Base-by-base conservation (phyloP, 768 basidiomycete genomes). In the Cyathus striatus region DNA sequence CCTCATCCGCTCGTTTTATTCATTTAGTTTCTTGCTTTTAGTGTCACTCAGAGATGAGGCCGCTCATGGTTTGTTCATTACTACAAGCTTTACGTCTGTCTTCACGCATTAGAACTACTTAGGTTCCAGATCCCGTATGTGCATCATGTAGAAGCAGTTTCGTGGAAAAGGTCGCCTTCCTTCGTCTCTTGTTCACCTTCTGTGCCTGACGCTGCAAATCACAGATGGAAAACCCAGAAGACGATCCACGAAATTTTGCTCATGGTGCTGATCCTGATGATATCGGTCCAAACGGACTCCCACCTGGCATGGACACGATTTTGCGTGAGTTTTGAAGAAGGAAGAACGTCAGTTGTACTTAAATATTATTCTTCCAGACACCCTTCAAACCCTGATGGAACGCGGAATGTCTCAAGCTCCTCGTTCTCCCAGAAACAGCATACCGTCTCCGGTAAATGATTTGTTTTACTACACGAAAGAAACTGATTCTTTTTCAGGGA, bases 41-140 rank as follows among this genome's bases (percentile, higher is more conserved):
- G 91, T 95, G 92, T 57, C 75, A 82, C 59, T 81, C 86, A 41
- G 89, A 94, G 65, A 93, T 90, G 89, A 69, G 84, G 41, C 90
- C 91, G 1, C 65, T 92, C 36, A 90, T 87, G 86, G 89, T 90
- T 50, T 30, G 71, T 54, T 16, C 6, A 32, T 3, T 25, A 38
- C 17, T 45, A 24, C 13, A 33, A 26, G 21, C 48, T 17, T 16
- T 18, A 23, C 16, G 21, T 14, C 36, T 30, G 41, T 25, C 42
- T 21, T 16, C 21, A 22, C 35, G 32, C 34, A 25, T 23, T 20
- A 45, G 43, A 39, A 44, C 39, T 18, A 23, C 40, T 18, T 56
- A 91, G 89, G 74, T 79, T 3, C 89, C 89, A 30, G 78, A 90
- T 65, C 86, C 89, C 10, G 76, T 82, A 34, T 95, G 91, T 60